Evolutionary conservation across 805 yeast genomes (phyloP), one percentile per base, ranked within the genome.

Genomic region (Saccharomycopsis fibuligera): DNA sequence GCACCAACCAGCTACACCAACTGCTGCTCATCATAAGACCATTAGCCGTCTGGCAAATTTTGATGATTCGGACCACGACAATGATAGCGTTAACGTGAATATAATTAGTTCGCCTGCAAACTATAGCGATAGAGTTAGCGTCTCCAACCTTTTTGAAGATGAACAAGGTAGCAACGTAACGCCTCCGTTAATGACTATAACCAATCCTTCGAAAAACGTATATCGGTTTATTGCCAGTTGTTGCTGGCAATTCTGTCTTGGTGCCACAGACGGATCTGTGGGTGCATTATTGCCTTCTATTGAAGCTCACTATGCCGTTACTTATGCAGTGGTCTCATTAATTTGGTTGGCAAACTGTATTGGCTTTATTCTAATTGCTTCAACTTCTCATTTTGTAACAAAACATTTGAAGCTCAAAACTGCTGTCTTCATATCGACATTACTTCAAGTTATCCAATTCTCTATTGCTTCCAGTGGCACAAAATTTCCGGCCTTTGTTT

Each of bases 261-360:
- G 83, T 1, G 60, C 75, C 54, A 58, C 70, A 23, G 85, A 79
- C 57, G 79, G 79, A 49, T 76, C 79, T 12, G 75, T 80, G 1
- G 85, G 84, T 50, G 80, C 83, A 0, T 60, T 79, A 16, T 61
- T 79, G 45, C 82, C 81, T 4, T 62, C 65, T 39, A 74, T 79
- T 35, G 83, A 79, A 54, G 58, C 48, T 3, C 67, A 71, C 57
- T 79, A 77, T 57, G 46, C 57, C 33, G 66, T 79, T 46, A 64
- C 64, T 17, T 79, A 79, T 56, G 68, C 80, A 2, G 56, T 74
- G n/a, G 81, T 77, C 2, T 77, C 84, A 2, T 57, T 75, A 47
- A 70, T 79, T 44, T 79, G 84, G 83, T 60, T 79, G 52, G 68
- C 76, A 30, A 76, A 70, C 58, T 81, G 83, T 0, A 45, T 70